These are phyloP conservation scores for Prunus mongolica DNA, from an alignment of 306 rosid genomes.

Conservation along the genomic window DNA sequence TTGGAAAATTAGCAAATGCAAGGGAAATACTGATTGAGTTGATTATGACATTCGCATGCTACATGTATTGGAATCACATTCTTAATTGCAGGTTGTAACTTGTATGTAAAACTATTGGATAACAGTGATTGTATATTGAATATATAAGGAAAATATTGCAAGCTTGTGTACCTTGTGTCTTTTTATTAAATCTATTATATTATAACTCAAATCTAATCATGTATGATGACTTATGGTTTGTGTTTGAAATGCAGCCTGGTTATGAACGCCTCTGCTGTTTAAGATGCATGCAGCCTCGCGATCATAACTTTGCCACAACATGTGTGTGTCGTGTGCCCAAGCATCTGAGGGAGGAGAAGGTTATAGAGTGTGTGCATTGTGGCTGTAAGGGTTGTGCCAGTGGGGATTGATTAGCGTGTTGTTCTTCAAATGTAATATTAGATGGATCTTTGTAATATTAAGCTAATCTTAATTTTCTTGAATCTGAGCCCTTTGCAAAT, in stretches of 20 bases:
- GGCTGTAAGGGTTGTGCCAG: constrained; percentile 95
- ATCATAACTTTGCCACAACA: constrained; percentile 87
- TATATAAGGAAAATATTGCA: not conserved
- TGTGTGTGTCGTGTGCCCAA: constrained; percentile 90
- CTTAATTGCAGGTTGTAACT: not conserved
- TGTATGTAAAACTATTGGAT: not conserved
- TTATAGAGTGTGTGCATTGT: constrained; percentile 84
- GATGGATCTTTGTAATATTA: not conserved
- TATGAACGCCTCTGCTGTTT: constrained; percentile 87
- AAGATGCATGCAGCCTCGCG: constrained; percentile 88
- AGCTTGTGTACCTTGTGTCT: not conserved
- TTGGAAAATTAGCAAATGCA: not conserved
- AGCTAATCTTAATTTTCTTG: not conserved
- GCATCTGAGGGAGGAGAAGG: constrained; percentile 85
- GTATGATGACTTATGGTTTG: not conserved
- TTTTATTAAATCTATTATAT: not conserved
- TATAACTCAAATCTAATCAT: not conserved
- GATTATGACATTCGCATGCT: not conserved
- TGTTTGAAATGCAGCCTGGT: constrained; percentile 60
- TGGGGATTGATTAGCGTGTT: constrained; percentile 50
- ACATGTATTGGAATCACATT: not conserved
- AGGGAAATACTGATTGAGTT: not conserved
- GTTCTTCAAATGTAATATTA: not conserved
- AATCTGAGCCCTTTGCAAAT: not conserved
- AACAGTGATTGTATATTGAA: not conserved